phyloP scores from a whole-genome alignment of 139 green algal genomes.

The Auxenochlorella pyrenoidosa region DNA sequence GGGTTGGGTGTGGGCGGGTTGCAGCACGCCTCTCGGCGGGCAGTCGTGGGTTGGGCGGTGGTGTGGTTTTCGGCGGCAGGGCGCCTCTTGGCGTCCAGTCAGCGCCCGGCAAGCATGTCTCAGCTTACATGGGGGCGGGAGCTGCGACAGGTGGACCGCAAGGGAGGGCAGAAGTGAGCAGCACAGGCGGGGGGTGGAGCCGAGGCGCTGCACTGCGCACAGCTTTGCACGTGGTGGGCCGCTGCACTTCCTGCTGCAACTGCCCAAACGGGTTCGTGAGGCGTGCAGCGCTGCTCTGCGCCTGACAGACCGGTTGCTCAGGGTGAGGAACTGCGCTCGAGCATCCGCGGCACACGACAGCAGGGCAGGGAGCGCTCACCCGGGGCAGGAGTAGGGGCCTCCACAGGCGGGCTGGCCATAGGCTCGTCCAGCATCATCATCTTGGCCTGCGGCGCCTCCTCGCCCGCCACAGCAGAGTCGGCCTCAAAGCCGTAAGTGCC shows the following conservation, averaged over 20 bases:
- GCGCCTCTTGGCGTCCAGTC: background rate
- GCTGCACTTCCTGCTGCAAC: no score
- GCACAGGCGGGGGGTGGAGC: background rate
- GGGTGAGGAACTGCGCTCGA: no score
- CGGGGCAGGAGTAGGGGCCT: background rate
- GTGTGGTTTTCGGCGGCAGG: background rate
- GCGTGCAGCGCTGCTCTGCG: no score
- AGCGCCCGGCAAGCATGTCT: background rate
- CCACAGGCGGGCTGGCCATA: background rate
- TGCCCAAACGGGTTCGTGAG: no score
- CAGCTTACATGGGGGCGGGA: constrained; percentile 1
- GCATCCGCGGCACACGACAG: no score
- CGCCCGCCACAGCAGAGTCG: background rate
- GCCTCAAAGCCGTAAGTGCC: background rate
- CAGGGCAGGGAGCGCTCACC: background rate
- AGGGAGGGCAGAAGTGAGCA: background rate
- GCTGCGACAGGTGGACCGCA: background rate
- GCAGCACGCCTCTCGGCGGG: background rate
- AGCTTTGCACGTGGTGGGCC: background rate
- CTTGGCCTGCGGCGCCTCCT: background rate
- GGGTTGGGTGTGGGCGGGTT: background rate
- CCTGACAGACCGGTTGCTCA: no score
- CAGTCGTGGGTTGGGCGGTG: background rate
- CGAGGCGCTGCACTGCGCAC: no score
- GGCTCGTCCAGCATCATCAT: background rate